These are phyloP conservation scores for Blepharisma stoltei DNA, from an alignment of 73 alveolate genomes.

Conservation along the genomic window DNA sequence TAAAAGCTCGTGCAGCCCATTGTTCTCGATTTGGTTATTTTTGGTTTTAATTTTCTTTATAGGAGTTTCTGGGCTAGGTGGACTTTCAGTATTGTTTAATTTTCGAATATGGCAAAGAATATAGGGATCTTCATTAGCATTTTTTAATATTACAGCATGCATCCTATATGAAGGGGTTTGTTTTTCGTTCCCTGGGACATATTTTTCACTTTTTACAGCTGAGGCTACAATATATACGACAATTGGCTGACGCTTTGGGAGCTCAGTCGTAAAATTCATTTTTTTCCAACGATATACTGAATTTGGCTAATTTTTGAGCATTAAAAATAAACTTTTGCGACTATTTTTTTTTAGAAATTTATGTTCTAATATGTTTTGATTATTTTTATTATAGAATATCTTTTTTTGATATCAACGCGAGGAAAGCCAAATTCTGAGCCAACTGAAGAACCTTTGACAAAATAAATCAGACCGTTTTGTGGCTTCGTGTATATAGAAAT, in stretches of 20 bases:
- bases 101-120: conserved; percentile 27
- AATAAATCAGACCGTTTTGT: conserved; percentile 56
- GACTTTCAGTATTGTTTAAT: not conserved
- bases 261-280: conserved; percentile 70
- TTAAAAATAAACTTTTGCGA: too few relatives aligned
- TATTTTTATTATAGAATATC: too few relatives aligned
- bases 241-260: conserved; percentile 59
- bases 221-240: conserved; percentile 66
- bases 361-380: too few relatives aligned
- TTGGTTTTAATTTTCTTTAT: not conserved
- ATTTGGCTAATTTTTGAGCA: too few relatives aligned
- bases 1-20: not conserved
- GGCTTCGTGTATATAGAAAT: conserved; percentile 52
- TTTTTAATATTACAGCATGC: conserved; percentile 63
- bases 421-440: conserved; percentile 73
- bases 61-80: not conserved
- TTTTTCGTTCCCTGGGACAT: conserved; percentile 28
- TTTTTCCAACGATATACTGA: conserved; percentile 74
- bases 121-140: not conserved
- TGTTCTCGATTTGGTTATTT: not conserved
- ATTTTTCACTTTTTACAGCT: conserved; percentile 46
- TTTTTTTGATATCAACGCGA: conserved; percentile 50
- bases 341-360: too few relatives aligned
- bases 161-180: conserved; percentile 54
- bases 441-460: conserved; percentile 53